Conservation (phyloP, 371 early-diverging fungal species). For the Aphelidium insulamus region DNA sequence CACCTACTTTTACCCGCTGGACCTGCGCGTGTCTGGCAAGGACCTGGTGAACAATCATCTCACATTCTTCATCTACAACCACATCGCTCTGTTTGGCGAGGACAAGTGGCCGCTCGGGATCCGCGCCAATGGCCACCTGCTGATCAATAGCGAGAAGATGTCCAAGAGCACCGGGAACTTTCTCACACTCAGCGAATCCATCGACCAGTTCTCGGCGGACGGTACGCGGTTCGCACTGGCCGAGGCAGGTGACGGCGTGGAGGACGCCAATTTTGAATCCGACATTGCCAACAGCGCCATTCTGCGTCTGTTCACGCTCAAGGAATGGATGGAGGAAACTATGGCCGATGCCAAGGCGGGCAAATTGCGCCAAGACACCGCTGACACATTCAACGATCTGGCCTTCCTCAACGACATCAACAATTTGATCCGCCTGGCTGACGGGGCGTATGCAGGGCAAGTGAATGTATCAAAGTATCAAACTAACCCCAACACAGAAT, state of each 20-base stretch:
- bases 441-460: conserved; percentile 38
- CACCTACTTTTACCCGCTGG: conserved; percentile 95
- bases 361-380: conserved; percentile 11
- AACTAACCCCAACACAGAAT: too few relatives aligned
- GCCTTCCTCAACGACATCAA: conserved; percentile 77
- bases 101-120: conserved; percentile 81
- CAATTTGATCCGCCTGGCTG: conserved; percentile 35
- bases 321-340: conserved; percentile 70
- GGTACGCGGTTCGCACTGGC: conserved; percentile 93
- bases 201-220: conserved; percentile 86
- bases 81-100: conserved; percentile 91
- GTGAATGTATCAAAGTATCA: too few relatives aligned
- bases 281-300: conserved; percentile 92
- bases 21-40: conserved; percentile 95
- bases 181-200: conserved; percentile 68
- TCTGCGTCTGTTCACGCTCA: conserved; percentile 72
- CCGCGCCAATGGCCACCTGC: conserved; percentile 93
- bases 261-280: conserved; percentile 98
- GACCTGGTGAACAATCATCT: conserved; percentile 98
- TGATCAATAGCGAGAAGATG: conserved; percentile 98
- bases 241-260: conserved; percentile 78
- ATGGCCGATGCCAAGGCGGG: conserved; percentile 10
- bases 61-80: conserved; percentile 97
- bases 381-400: conserved; percentile 47
- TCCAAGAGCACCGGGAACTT: conserved; percentile 99